Base-by-base conservation (phyloP, 2,329 filamentous ascomycete genomes). In the Diaporthe velutina region DNA sequence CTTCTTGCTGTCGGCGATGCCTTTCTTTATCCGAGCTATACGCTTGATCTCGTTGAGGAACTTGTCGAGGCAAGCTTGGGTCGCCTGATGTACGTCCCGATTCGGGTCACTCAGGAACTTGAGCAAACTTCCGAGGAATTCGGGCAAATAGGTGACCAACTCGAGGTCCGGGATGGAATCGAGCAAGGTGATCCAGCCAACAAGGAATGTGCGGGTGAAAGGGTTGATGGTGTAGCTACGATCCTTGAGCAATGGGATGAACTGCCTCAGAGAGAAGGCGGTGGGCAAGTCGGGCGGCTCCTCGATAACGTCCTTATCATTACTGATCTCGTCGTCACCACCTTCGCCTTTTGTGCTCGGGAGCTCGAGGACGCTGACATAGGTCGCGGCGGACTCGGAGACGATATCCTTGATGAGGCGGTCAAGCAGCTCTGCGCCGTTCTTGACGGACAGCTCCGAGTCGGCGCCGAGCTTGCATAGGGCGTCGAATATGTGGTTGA, bases 401-500 rank as follows among this genome's bases (percentile, higher is more conserved):
- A 98, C 95, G 76, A 98, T 98, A 80, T 98, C 96, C 84, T 98
- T 98, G 81, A 99, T 93, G 64, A 99, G 89, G 40, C 97, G 94
- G 84, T 99, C 97, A 12, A 99, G 89, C 66, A 99, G 89, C 83
- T 99, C 97, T 30, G 97, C 97, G 38, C 97, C 97, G 81, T 99
- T 99, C 85, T 99, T 99, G 74, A 99, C 97, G 0, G 96, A 98
- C 7, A 98, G 87, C 82, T 99, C 97, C 0, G 96, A 96, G 83
- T 99, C 97, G 64, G 97, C 97, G 22, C 96, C 96, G 79, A 99
- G 91, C 96, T 98, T 98, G 87, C 96, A 98, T 72, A 99, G 87
- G 30, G 97, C 95, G 86, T 99, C 97, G 81, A 99, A 99, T 77
- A 99, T 97, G 80, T 97, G 94, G 85, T 99, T 99, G 85, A 99